Conservation (phyloP, 352 stramenopile species). For the Pythium sukuiense region DNA sequence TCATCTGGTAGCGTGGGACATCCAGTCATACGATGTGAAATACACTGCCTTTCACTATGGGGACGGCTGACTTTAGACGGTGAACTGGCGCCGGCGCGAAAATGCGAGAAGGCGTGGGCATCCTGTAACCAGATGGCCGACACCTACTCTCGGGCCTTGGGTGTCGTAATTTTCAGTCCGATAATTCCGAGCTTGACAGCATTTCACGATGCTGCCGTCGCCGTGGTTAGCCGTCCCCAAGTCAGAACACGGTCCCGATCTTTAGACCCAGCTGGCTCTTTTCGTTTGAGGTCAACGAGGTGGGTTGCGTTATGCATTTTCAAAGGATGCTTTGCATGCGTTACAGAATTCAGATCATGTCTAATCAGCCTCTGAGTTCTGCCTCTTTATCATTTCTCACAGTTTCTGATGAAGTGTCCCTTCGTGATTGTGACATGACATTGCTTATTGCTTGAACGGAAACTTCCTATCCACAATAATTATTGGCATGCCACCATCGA, state of each 20-base stretch:
- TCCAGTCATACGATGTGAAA: background rate
- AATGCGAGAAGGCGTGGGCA: slow-evolving; percentile 6
- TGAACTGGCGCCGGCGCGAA: background rate
- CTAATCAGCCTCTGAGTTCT: slow-evolving; percentile 6
- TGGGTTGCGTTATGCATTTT: background rate
- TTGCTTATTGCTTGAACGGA: background rate
- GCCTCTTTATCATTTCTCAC: background rate
- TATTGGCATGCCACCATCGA: background rate
- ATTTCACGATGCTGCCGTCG: background rate
- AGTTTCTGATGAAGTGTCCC: slow-evolving; percentile 5
- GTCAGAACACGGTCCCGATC: background rate
- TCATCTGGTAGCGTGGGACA: slow-evolving; percentile 15
- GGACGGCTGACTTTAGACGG: background rate
- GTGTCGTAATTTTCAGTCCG: background rate
- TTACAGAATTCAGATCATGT: background rate
- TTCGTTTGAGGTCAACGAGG: background rate
- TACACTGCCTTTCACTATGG: background rate
- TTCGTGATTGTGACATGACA: slow-evolving; percentile 3
- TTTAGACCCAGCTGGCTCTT: background rate
- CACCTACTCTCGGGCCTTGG: background rate
- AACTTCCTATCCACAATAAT: background rate
- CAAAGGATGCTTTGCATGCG: background rate
- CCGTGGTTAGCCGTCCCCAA: background rate
- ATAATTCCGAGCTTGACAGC: background rate
- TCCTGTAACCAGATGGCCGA: background rate